Evolutionary conservation across 148 eudicot genomes (phyloP).

Genomic region (Arbutus unedo): DNA sequence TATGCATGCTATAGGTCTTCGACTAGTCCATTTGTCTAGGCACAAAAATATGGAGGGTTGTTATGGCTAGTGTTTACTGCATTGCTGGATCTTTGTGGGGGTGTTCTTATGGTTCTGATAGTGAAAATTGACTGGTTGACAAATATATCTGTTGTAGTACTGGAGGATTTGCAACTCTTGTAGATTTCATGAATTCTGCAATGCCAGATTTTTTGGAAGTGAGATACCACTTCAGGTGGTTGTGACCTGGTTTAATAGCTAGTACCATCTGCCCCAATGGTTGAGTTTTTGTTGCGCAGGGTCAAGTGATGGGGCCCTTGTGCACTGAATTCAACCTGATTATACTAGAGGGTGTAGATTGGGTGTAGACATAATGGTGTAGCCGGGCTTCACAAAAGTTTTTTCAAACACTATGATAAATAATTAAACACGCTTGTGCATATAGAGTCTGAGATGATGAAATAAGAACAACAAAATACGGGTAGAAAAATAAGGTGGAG

Average conservation of each 20-base stretch:
- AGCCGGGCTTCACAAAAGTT: background rate
- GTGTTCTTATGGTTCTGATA: background rate
- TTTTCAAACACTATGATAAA: background rate
- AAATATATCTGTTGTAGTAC: background rate
- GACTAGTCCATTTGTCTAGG: background rate
- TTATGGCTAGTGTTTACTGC: constrained; percentile 1
- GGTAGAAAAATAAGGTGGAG: background rate
- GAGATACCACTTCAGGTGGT: background rate
- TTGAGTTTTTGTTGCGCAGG: background rate
- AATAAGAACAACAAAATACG: background rate
- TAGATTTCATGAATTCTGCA: background rate
- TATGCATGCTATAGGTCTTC: background rate
- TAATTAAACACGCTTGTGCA: background rate
- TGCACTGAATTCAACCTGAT: background rate
- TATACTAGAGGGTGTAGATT: background rate
- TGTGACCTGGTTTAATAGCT: background rate
- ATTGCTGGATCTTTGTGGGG: background rate
- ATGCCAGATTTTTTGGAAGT: background rate
- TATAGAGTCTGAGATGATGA: background rate
- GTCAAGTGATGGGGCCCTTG: background rate
- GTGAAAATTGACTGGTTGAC: background rate
- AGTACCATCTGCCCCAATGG: background rate
- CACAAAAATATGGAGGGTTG: background rate
- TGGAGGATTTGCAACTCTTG: background rate
- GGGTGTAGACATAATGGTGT: background rate